Conservation (phyloP, 352 stramenopile genomes). For the Blastocystis sp. region DNA sequence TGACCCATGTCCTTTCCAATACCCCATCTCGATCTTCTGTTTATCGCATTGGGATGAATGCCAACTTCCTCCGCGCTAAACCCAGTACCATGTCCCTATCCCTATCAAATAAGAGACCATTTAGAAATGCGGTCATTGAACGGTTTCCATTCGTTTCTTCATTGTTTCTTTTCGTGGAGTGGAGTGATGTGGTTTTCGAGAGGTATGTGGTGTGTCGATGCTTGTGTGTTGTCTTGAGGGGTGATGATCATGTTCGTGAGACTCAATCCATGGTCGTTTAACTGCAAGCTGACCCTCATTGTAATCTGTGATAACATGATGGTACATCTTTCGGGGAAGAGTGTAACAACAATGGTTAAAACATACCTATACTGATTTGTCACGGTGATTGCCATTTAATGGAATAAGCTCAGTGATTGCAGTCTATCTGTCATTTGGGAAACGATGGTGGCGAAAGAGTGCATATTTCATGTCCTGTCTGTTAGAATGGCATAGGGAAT, state of each 20-base stretch:
- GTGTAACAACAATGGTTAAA: slow-evolving; percentile 55
- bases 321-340: slow-evolving; percentile 57
- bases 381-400: slow-evolving; percentile 38
- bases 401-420: slow-evolving; percentile 46
- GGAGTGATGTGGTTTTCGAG: too few species aligned
- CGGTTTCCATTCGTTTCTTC: neutral
- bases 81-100: too few species aligned
- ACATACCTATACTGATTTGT: slow-evolving; percentile 53
- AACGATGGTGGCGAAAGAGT: slow-evolving; percentile 48
- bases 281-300: slow-evolving; percentile 50
- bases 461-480: neutral
- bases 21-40: too few species aligned
- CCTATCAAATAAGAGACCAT: too few species aligned
- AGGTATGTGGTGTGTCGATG: too few species aligned
- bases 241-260: neutral
- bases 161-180: too few species aligned
- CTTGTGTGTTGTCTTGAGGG: neutral
- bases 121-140: neutral
- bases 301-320: slow-evolving; percentile 6
- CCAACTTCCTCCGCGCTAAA: too few species aligned
- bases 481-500: neutral
- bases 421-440: slow-evolving; percentile 47
- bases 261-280: slow-evolving; percentile 45
- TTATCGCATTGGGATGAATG: too few species aligned
- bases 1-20: too few species aligned